Conservation (phyloP, 1,139 yeast genomes). For the Arxiozyma telluris region DNA sequence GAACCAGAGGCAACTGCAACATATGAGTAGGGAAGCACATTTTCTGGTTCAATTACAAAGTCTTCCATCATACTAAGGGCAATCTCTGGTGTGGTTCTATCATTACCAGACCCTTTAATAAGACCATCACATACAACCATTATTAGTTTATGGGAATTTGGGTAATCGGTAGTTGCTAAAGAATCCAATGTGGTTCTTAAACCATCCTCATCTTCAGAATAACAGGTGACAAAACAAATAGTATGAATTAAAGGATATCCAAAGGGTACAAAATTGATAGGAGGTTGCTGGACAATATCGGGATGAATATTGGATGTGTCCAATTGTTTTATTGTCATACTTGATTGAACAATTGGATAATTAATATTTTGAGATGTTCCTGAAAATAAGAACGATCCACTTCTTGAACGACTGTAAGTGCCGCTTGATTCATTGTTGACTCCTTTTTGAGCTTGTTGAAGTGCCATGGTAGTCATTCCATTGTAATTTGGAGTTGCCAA, state of each 20-base stretch:
- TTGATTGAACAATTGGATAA: constrained; percentile 5
- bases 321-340: constrained; percentile 37
- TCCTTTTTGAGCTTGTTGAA: constrained; percentile 12
- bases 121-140: constrained; percentile 87
- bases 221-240: constrained; percentile 80
- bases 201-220: constrained; percentile 85
- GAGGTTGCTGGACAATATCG: constrained; percentile 77
- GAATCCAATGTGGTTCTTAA: constrained; percentile 85
- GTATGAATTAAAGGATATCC: constrained; percentile 83
- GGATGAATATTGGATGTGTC: constrained; percentile 67
- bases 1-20: constrained; percentile 92
- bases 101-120: constrained; percentile 90
- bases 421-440: background rate
- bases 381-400: constrained; percentile 10
- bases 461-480: constrained; percentile 34
- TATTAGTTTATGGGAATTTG: constrained; percentile 84
- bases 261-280: constrained; percentile 77
- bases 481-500: constrained; percentile 7
- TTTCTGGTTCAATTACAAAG: constrained; percentile 59
- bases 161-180: constrained; percentile 83
- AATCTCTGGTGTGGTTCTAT: constrained; percentile 77
- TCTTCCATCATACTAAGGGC: constrained; percentile 83
- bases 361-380: constrained; percentile 10
- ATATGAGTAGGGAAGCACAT: constrained; percentile 72
- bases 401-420: constrained; percentile 2